Evolutionary conservation across 768 basidiomycete genomes (phyloP).

Genomic region (Leccinum rimulosum): DNA sequence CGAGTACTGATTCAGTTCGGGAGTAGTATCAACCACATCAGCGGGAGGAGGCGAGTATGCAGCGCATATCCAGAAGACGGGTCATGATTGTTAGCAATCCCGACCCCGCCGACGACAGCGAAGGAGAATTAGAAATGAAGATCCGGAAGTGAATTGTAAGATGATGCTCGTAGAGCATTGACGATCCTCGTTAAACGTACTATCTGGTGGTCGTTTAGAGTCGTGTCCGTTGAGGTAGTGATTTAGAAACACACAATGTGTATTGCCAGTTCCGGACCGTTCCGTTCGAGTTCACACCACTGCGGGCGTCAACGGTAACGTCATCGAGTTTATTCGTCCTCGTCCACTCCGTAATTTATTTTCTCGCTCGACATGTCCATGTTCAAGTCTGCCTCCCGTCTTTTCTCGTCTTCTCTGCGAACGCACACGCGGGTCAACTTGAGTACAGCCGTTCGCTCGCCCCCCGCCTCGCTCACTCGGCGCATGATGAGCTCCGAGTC

Average conservation of each 20-base stretch:
- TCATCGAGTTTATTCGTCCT: conserved; percentile 23
- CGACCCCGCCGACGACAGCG: conserved; percentile 29
- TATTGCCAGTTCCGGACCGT: conserved; percentile 21
- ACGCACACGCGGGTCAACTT: conserved; percentile 5
- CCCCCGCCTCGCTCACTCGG: conserved; percentile 15
- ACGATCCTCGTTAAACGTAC: not conserved
- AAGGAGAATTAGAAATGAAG: conserved; percentile 21
- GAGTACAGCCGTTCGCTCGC: conserved; percentile 10
- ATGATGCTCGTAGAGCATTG: conserved; percentile 1
- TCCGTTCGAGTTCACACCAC: conserved; percentile 29
- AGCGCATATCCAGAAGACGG: conserved; percentile 22
- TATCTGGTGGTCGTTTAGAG: not conserved
- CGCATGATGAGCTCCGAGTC: conserved; percentile 32
- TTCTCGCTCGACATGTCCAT: conserved; percentile 21
- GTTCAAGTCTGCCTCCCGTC: conserved; percentile 21
- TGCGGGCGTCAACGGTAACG: conserved; percentile 17
- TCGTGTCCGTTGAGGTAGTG: not conserved
- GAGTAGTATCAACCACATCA: conserved; percentile 12
- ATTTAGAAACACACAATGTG: not conserved
- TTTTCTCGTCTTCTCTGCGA: conserved; percentile 19
- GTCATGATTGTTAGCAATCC: conserved; percentile 31
- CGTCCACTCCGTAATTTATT: conserved; percentile 17
- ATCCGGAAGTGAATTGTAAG: conserved; percentile 10
- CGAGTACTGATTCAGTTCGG: conserved; percentile 5
- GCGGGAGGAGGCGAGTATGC: conserved; percentile 14